phyloP scores from a whole-genome alignment of 306 rosid genomes.

The Gastrolobium villosum region DNA sequence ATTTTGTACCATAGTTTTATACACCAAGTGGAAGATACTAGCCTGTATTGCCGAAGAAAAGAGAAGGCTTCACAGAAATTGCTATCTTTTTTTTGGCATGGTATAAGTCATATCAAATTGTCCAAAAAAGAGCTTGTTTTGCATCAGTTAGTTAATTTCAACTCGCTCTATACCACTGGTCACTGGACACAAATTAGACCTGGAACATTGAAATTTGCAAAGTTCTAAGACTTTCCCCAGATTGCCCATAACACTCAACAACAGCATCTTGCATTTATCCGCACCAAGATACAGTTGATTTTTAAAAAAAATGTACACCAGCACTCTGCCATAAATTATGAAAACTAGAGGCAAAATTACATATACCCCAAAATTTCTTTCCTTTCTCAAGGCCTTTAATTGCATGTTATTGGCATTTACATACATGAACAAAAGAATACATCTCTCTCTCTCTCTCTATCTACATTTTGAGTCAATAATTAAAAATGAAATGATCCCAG shows the following conservation, averaged over 20 bases:
- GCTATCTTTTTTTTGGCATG: neutral
- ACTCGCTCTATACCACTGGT: neutral
- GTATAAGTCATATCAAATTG: conserved; percentile 1
- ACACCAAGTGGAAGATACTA: neutral
- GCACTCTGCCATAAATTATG: neutral
- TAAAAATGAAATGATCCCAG: conserved; percentile 8
- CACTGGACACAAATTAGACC: conserved; percentile 22
- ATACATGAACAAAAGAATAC: conserved; percentile 55
- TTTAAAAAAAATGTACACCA: neutral
- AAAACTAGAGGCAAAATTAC: conserved; percentile 33
- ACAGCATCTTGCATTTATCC: conserved; percentile 7
- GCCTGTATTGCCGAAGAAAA: neutral
- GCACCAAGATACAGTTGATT: conserved; percentile 19
- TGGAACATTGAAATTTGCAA: neutral
- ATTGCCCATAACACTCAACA: conserved; percentile 18
- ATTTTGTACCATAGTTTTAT: neutral
- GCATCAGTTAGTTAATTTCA: neutral
- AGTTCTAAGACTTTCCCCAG: conserved; percentile 12
- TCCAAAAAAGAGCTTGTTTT: neutral
- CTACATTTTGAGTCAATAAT: conserved; percentile 44
- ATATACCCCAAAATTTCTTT: conserved; percentile 26
- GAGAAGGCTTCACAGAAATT: neutral
- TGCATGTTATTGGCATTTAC: conserved; percentile 46
- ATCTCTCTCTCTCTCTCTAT: conserved; percentile 35
- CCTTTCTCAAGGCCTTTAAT: conserved; percentile 38